A percentile compares a stretch with the other conserved stretches of the same genome.
These are phyloP conservation scores for Trichoderma gracile DNA, from an alignment of 2,329 filamentous ascomycete species.

Conservation along the genomic window DNA sequence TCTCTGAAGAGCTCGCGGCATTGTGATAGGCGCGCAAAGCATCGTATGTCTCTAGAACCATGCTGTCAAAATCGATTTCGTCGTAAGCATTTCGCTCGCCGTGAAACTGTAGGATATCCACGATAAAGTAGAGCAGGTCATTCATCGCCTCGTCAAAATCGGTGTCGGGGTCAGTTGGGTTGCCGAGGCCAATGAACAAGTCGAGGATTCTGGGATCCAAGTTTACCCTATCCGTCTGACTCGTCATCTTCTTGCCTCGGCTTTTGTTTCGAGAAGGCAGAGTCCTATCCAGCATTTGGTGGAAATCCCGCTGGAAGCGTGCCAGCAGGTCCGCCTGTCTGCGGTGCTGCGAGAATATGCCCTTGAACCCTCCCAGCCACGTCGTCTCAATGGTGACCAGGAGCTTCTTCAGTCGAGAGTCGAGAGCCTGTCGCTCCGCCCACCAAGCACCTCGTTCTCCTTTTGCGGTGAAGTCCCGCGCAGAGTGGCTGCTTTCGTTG, in stretches of 20 bases:
- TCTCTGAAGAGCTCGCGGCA: slow-evolving; percentile 44
- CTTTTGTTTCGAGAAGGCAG: slow-evolving; percentile 76
- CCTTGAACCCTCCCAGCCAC: slow-evolving; percentile 93
- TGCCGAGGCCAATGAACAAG: slow-evolving; percentile 82
- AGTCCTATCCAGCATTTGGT: slow-evolving; percentile 77
- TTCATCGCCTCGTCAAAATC: slow-evolving; percentile 89
- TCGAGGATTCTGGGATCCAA: slow-evolving; percentile 70
- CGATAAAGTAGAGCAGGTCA: slow-evolving; percentile 91
- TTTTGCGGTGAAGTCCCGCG: slow-evolving; percentile 69
- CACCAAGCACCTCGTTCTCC: slow-evolving; percentile 85
- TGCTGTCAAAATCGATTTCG: slow-evolving; percentile 91
- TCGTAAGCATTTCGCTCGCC: slow-evolving; percentile 96
- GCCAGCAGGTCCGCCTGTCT: slow-evolving; percentile 65
- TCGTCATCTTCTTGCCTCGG: slow-evolving; percentile 53
- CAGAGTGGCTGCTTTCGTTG: slow-evolving; percentile 78
- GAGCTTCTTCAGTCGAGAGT: slow-evolving; percentile 73
- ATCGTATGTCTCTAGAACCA: slow-evolving; percentile 86
- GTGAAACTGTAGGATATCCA: slow-evolving; percentile 95
- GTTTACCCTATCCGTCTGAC: slow-evolving; percentile 44
- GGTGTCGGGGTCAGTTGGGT: slow-evolving; percentile 63
- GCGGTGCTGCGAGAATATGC: slow-evolving; percentile 80
- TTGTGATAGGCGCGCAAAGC: slow-evolving; percentile 77
- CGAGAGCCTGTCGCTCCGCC: slow-evolving; percentile 78
- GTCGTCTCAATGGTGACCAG: slow-evolving; percentile 85
- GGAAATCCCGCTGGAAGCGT: slow-evolving; percentile 75